Evolutionary conservation across 345 rosid genomes (phyloP).

Genomic region (Citrus australasica): DNA sequence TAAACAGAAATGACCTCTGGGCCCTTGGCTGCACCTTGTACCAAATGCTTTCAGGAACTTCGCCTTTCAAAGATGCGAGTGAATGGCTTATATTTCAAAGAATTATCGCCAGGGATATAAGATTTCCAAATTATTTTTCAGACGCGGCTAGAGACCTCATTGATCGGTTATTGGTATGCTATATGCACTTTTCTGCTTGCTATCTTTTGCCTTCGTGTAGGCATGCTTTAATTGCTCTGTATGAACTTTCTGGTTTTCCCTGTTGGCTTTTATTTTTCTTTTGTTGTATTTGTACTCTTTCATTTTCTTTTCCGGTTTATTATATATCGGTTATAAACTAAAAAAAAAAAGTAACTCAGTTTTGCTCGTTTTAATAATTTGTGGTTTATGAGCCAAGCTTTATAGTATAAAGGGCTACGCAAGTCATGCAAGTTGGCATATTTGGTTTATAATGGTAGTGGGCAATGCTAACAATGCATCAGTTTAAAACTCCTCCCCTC

Average conservation of each 20-base stretch:
- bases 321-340: neutral
- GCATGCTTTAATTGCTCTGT: neutral
- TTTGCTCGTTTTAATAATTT: neutral
- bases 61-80: constrained; percentile 97
- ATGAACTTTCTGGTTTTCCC: constrained; percentile 3
- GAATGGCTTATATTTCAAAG: constrained; percentile 98
- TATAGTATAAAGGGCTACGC: neutral
- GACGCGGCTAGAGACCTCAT: constrained; percentile 86
- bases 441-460: neutral
- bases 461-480: neutral
- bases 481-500: neutral
- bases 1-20: constrained; percentile 95
- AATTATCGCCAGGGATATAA: constrained; percentile 88
- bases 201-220: neutral
- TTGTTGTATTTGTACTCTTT: neutral
- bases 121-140: constrained; percentile 88
- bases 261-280: neutral
- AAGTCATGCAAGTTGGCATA: neutral
- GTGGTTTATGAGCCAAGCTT: neutral
- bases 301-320: neutral
- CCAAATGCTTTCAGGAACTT: constrained; percentile 99
- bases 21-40: constrained; percentile 98
- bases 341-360: neutral
- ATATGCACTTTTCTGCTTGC: constrained; percentile 10
- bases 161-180: constrained; percentile 75